These are phyloP conservation scores for Ustilago sp. DNA, from an alignment of 1,284 basidiomycete species.

Conservation along the genomic window DNA sequence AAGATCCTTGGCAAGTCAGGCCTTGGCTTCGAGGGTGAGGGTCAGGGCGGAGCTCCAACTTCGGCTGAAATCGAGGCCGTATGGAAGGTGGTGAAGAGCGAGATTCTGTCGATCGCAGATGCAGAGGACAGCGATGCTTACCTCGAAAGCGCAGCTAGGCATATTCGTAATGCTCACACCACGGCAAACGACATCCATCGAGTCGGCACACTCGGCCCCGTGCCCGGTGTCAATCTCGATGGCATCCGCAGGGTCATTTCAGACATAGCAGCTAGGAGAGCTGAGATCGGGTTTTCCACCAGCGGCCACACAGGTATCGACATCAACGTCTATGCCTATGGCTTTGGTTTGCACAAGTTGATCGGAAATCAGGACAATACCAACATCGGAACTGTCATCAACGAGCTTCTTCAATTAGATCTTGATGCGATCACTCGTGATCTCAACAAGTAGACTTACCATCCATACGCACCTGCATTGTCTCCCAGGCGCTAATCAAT, in stretches of 20 bases:
- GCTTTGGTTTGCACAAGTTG: slow-evolving; percentile 55
- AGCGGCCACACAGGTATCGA: slow-evolving; percentile 71
- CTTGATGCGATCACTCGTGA: slow-evolving; percentile 53
- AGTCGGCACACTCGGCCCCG: slow-evolving; percentile 14
- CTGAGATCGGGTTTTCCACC: slow-evolving; percentile 70
- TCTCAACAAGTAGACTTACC: slow-evolving; percentile 25
- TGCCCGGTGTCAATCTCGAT: slow-evolving; percentile 43
- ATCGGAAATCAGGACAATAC: slow-evolving; percentile 70
- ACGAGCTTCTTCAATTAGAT: slow-evolving; percentile 52
- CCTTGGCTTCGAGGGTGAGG: slow-evolving; percentile 17
- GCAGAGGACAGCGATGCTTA: slow-evolving; percentile 1
- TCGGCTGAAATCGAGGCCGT: slow-evolving; percentile 63
- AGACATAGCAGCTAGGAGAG: slow-evolving; percentile 59
- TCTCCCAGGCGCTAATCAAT: not conserved
- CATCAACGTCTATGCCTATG: slow-evolving; percentile 70
- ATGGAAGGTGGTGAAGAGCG: slow-evolving; percentile 38
- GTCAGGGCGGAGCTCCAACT: slow-evolving; percentile 40
- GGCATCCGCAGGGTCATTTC: slow-evolving; percentile 47
- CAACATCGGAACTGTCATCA: slow-evolving; percentile 63
- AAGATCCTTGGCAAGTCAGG: slow-evolving; percentile 51
- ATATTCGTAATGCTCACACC: slow-evolving; percentile 3
- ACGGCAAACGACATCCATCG: slow-evolving; percentile 2
- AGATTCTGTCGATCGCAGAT: slow-evolving; percentile 16
- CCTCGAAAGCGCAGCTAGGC: not conserved
- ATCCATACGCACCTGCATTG: not conserved